Percentiles rank a stretch among this genome's conserved stretches.
These are phyloP conservation scores for Candida yuanshanica DNA, from an alignment of 805 yeast genomes.

Conservation along the genomic window DNA sequence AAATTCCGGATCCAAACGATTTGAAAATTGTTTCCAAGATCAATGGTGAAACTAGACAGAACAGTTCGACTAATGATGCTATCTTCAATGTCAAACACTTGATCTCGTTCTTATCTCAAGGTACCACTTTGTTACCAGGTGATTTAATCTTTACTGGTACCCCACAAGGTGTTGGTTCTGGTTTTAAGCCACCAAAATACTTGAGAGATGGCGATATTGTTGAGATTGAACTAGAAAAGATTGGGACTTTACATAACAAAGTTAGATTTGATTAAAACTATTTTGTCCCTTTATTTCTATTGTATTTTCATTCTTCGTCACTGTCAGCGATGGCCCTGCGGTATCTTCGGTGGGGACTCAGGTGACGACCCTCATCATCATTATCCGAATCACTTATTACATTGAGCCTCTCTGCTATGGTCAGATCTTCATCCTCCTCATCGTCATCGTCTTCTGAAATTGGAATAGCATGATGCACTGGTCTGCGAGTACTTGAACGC, in stretches of 20 bases:
- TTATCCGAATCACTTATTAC: background rate
- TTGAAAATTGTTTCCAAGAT: constrained; percentile 34
- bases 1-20: constrained; percentile 22
- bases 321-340: constrained; percentile 1
- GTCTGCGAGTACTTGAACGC: background rate
- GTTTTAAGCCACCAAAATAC: constrained; percentile 35
- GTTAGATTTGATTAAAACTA: constrained; percentile 25
- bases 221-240: constrained; percentile 33
- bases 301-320: background rate
- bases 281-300: too few species aligned
- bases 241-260: constrained; percentile 37
- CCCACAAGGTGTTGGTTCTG: constrained; percentile 49
- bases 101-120: constrained; percentile 43
- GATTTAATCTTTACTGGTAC: constrained; percentile 52
- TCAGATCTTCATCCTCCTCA: background rate
- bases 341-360: background rate
- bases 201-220: constrained; percentile 39
- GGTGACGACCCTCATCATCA: background rate
- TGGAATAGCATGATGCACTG: background rate
- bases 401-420: background rate
- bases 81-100: constrained; percentile 39
- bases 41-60: constrained; percentile 43
- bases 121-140: constrained; percentile 46
- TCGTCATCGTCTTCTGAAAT: background rate
- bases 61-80: constrained; percentile 40